phyloP scores from a whole-genome alignment of 331 rosid species.

The Quercus lobata region DNA sequence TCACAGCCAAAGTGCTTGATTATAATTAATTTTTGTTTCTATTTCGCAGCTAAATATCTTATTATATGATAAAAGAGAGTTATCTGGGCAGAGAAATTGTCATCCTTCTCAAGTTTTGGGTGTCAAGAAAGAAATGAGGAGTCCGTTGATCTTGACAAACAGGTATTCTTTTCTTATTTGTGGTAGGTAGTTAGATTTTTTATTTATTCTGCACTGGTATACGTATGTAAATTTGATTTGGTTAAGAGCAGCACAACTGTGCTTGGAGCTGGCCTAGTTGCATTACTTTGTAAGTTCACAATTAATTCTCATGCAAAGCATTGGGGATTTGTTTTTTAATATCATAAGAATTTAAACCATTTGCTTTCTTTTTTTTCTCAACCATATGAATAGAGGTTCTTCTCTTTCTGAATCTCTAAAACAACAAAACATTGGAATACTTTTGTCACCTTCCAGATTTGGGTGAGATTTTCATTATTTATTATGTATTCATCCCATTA shows the following conservation, averaged over 20 bases:
- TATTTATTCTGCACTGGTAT: neutral
- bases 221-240: neutral
- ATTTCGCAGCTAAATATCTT: slow-evolving; percentile 58
- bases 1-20: slow-evolving; percentile 9
- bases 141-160: slow-evolving; percentile 36
- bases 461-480: neutral
- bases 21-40: slow-evolving; percentile 28
- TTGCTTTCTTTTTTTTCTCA: neutral
- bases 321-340: neutral
- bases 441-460: neutral
- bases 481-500: neutral
- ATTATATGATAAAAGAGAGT: slow-evolving; percentile 64
- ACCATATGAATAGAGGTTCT: neutral
- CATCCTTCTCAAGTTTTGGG: slow-evolving; percentile 76
- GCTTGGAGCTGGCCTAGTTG: neutral
- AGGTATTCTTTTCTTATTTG: slow-evolving; percentile 37
- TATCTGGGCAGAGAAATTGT: slow-evolving; percentile 75
- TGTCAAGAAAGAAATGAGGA: slow-evolving; percentile 31
- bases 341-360: neutral
- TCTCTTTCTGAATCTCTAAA: neutral
- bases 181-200: slow-evolving; percentile 4
- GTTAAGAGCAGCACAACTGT: neutral
- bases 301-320: neutral
- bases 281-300: slow-evolving; percentile 14
- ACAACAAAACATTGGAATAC: neutral